Percentiles rank a stretch among this genome's conserved stretches.
Conservation (phyloP, 768 basidiomycete species). For the Suillus cothurnatus region DNA sequence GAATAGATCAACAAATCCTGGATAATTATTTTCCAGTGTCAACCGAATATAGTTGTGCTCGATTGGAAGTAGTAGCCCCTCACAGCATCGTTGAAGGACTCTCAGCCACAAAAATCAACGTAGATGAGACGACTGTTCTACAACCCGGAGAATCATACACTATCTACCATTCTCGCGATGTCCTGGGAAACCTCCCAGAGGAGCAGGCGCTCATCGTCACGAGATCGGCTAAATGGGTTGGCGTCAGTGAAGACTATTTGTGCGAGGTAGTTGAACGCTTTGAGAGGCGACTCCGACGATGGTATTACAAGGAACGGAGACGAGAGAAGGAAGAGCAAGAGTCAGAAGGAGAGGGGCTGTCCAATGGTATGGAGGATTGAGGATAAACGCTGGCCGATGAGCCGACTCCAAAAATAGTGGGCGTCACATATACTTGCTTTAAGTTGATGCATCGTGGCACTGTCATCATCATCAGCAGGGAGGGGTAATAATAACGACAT, state of each 20-base stretch:
- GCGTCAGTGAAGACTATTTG: constrained; percentile 56
- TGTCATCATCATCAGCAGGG: not conserved
- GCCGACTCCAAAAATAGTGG: constrained; percentile 1
- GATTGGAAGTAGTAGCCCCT: not conserved
- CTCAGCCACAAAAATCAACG: constrained; percentile 14
- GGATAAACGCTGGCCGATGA: not conserved
- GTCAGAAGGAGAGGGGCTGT: constrained; percentile 2
- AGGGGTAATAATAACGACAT: not conserved
- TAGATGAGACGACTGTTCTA: constrained; percentile 13
- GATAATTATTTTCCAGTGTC: constrained; percentile 45
- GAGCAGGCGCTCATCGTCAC: constrained; percentile 54
- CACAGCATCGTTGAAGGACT: constrained; percentile 4
- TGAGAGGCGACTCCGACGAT: constrained; percentile 61
- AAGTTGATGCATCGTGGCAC: not conserved
- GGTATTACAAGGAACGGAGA: constrained; percentile 42
- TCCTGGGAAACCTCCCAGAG: constrained; percentile 55
- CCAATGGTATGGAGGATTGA: not conserved
- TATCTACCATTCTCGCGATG: constrained; percentile 70
- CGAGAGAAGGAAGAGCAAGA: constrained; percentile 19
- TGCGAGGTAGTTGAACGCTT: constrained; percentile 59
- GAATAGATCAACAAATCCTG: constrained; percentile 35
- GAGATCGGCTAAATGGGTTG: constrained; percentile 55
- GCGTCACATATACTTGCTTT: not conserved
- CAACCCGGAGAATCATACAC: constrained; percentile 63
- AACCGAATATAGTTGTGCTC: not conserved